Evolutionary conservation across 192 early-diverging fungal species (phyloP), one percentile per base, ranked within the genome.

Genomic region (Mortierella claussenii): DNA sequence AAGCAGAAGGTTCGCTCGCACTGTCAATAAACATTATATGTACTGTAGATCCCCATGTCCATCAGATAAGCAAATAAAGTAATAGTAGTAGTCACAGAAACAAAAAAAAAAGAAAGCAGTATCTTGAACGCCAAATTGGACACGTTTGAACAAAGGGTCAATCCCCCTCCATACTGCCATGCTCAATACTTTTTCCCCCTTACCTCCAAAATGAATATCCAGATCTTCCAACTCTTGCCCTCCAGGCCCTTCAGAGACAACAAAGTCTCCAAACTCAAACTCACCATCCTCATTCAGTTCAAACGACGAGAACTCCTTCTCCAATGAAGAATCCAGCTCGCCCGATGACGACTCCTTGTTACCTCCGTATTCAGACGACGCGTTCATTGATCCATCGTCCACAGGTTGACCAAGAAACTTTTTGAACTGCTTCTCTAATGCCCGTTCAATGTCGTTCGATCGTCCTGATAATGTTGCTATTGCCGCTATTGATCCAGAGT

Each of bases 221-320:
- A 76, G 48, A 28, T 71, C 54, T 15, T 40, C 42, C 0, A 67
- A 26, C 4, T 50, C 45, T 9, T 76, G 64, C 13, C 59, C 64
- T 15, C 62, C 50, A 40, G 73, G 49, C 20, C 50, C 60, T 5
- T 46, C 26, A n/a, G 42, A 52, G 28, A 45, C 51, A 17, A 66
- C 57, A 46, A 47, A 76, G 36, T 66, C 49, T 1, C 73, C 73
- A 62, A 76, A 76, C 34, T 76, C 73, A 56, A 76, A 67, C 15
- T 69, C 67, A 5, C 34, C 53, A 20, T 37, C 70, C 1, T 59
- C 47, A 36, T 61, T 52, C 57, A 76, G 53, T 33, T 76, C 58
- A 21, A 76, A 76, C 9, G 63, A 76, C 9, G 63, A 56, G 33
- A 57, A 49, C 0, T 76, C 73, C 15, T 33, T 46, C 3, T 55